A percentile compares a stretch with the other conserved stretches of the same genome.
phyloP scores from a whole-genome alignment of 2,329 filamentous ascomycete species.

The Cladosporium oxysporum region DNA sequence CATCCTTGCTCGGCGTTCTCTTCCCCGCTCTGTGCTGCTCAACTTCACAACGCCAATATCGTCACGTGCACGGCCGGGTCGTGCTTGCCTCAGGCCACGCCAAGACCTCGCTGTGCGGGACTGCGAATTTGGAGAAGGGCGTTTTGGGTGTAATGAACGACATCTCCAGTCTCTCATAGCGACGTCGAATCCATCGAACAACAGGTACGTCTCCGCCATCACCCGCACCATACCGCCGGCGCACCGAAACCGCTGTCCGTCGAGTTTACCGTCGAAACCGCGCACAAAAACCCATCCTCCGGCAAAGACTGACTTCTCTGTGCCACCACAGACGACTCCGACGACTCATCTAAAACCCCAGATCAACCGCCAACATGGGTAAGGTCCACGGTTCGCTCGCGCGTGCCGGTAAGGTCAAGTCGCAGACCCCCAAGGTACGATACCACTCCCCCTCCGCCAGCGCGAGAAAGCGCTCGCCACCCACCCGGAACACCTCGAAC shows the following conservation, averaged over 20 bases:
- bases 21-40: background rate
- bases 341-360: slow-evolving; percentile 26
- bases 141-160: slow-evolving; percentile 15
- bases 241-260: slow-evolving; percentile 9
- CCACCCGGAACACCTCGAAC: slow-evolving; percentile 20
- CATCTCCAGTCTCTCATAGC: slow-evolving; percentile 17
- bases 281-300: slow-evolving; percentile 1
- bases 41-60: background rate
- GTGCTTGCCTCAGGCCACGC: slow-evolving; percentile 12
- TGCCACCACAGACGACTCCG: slow-evolving; percentile 20
- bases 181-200: slow-evolving; percentile 21
- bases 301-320: slow-evolving; percentile 12
- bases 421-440: slow-evolving; percentile 86
- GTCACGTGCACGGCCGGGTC: background rate
- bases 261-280: background rate
- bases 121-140: slow-evolving; percentile 17
- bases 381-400: slow-evolving; percentile 93
- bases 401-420: slow-evolving; percentile 98
- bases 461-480: slow-evolving; percentile 11
- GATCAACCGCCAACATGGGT: slow-evolving; percentile 68
- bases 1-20: background rate
- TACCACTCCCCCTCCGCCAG: slow-evolving; percentile 19
- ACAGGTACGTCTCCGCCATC: slow-evolving; percentile 17
- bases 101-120: slow-evolving; percentile 15
- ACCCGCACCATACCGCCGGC: slow-evolving; percentile 14